Base-by-base conservation (phyloP, 1,139 yeast species). In the Candida dubliniensis region DNA sequence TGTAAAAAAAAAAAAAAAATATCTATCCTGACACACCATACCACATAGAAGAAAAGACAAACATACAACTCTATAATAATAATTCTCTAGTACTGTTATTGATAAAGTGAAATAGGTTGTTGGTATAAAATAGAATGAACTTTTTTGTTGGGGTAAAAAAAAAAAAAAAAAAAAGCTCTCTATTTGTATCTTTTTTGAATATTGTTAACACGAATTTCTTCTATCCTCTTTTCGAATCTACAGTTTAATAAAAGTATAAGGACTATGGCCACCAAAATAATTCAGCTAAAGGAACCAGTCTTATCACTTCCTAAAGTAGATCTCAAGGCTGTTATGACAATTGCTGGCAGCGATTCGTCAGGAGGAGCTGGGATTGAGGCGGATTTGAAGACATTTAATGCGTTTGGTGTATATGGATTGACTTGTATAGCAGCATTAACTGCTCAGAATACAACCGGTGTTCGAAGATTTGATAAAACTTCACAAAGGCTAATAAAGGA, bases 331-430 rank as follows among this genome's bases (percentile, higher is more conserved):
- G 88, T 84, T 4, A 60, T 84, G 50, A 81, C 89, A 0, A 73
- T 85, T 38, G 91, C 91, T 10, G 96, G 96, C 0, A 85, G 95
- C 0, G 97, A 90, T 60, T 80, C 85, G 40, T 86, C 96, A 2
- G 97, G 97, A 2, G 97, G 97, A 4, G 97, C 97, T 1, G 97
- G 97, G 10, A 83, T 90, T 46, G 97, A 90, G 59, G 97, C 97
- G 0, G 97, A 90, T 61, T 62, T 90, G 42, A 90, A 90, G 64
- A 85, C 96, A 0, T 78, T 90, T 47, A 74, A 87, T 3, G 88
- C 86, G 2, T 91, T 87, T 57, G 77, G 79, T 18, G 90, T 89
- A 40, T 90, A 84, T 59, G 96, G 89, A 1, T 66, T 85, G 63
- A 87, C 95, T 1, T 84, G 93, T 59, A 82, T 87, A 35, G 77